phyloP scores from a whole-genome alignment of 768 basidiomycete genomes.

The Boletus rubropictus region DNA sequence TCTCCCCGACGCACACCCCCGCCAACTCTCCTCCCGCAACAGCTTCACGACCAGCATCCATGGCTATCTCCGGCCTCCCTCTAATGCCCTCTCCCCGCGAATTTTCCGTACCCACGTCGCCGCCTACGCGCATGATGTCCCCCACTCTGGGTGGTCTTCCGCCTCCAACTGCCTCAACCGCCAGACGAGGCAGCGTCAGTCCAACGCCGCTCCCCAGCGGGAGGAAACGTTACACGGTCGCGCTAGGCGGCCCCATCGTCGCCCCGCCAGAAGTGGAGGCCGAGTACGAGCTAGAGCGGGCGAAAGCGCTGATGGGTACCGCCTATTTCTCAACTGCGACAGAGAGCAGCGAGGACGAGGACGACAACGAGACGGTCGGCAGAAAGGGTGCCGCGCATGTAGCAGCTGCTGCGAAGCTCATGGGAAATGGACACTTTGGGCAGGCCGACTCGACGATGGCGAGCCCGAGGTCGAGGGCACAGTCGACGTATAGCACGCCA shows the following conservation, averaged over 20 bases:
- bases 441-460: slow-evolving; percentile 5
- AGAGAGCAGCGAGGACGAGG: slow-evolving; percentile 33
- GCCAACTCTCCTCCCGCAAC: slow-evolving; percentile 46
- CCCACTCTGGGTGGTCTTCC: slow-evolving; percentile 35
- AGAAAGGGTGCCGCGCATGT: slow-evolving; percentile 36
- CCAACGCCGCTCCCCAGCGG: slow-evolving; percentile 53
- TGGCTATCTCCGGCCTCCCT: slow-evolving; percentile 42
- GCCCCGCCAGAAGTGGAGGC: slow-evolving; percentile 27
- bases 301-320: slow-evolving; percentile 31
- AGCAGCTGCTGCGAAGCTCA: slow-evolving; percentile 33
- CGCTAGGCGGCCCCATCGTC: slow-evolving; percentile 69
- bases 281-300: slow-evolving; percentile 27
- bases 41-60: slow-evolving; percentile 38
- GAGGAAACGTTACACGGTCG: slow-evolving; percentile 81
- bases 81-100: slow-evolving; percentile 23
- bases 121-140: slow-evolving; percentile 20
- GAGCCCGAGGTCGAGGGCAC: slow-evolving; percentile 42
- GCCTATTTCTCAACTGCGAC: slow-evolving; percentile 41
- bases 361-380: slow-evolving; percentile 49
- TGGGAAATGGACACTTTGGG: slow-evolving; percentile 18
- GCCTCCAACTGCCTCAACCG: slow-evolving; percentile 34
- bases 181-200: slow-evolving; percentile 52
- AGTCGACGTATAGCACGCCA: slow-evolving; percentile 49
- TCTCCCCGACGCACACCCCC: slow-evolving; percentile 30
- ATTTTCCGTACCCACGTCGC: slow-evolving; percentile 16